Evolutionary conservation across 1,139 yeast species (phyloP).

Genomic region (Pichia sp.): DNA sequence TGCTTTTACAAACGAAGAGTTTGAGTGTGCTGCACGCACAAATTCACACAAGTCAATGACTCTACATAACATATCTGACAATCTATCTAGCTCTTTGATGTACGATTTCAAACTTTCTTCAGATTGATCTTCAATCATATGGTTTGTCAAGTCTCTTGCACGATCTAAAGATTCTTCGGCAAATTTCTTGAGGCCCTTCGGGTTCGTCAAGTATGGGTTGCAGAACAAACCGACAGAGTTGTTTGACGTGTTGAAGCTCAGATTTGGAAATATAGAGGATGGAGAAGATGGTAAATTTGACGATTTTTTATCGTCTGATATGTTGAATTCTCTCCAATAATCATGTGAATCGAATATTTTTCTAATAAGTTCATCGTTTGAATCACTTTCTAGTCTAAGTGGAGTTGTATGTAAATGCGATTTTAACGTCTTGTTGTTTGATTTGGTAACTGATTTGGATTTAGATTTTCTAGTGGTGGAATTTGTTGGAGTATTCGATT

Average conservation of each 20-base stretch:
- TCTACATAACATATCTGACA: conserved; percentile 86
- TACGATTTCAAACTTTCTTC: conserved; percentile 50
- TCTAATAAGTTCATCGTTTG: conserved; percentile 28
- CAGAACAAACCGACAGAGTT: conserved; percentile 63
- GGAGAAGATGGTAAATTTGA: not conserved
- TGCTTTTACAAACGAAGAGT: conserved; percentile 63
- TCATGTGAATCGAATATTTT: conserved; percentile 47
- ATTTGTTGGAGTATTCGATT: not conserved
- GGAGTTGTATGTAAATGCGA: not conserved
- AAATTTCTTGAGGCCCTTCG: conserved; percentile 69
- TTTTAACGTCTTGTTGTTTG: not conserved
- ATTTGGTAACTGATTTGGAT: not conserved
- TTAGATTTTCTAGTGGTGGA: not conserved
- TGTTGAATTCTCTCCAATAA: conserved; percentile 36
- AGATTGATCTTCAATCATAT: conserved; percentile 49
- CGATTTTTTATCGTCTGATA: conserved; percentile 1
- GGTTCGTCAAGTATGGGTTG: conserved; percentile 65
- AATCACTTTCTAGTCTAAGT: not conserved
- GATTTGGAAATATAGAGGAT: not conserved
- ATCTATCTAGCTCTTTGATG: conserved; percentile 70
- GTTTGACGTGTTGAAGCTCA: not conserved
- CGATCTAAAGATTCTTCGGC: conserved; percentile 58
- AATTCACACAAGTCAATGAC: conserved; percentile 95
- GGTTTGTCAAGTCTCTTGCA: conserved; percentile 61
- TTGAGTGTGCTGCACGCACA: conserved; percentile 86